These are phyloP conservation scores for Anastatica hierochuntica DNA, from an alignment of 345 rosid species.

Conservation along the genomic window DNA sequence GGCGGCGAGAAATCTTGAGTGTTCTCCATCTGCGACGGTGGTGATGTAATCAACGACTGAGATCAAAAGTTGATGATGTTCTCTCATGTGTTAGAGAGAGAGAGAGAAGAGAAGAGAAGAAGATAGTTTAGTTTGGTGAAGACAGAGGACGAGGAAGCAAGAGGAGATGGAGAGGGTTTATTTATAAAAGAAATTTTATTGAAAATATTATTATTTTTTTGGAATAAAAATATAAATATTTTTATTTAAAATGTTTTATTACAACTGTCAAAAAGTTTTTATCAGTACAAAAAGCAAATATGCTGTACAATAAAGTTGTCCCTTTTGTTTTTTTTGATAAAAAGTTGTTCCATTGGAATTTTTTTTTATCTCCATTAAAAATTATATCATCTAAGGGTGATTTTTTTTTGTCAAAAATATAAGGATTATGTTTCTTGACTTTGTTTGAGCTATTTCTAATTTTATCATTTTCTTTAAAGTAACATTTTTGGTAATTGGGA, in stretches of 20 bases:
- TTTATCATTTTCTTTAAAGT: not conserved
- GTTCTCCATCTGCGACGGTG: conserved; percentile 58
- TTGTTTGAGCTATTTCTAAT: not conserved
- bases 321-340: conserved; percentile 17
- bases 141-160: not conserved
- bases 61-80: conserved; percentile 25
- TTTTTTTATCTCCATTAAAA: not conserved
- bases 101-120: not conserved
- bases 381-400: not conserved
- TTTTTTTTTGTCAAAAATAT: too few relatives aligned
- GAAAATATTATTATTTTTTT: too few relatives aligned
- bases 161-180: conserved; percentile 15
- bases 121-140: conserved; percentile 4
- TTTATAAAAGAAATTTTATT: conserved; percentile 16
- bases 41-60: conserved; percentile 23
- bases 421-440: too few relatives aligned
- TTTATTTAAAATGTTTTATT: not conserved
- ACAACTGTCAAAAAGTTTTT: conserved; percentile 12
- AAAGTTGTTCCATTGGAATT: not conserved
- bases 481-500: not conserved
- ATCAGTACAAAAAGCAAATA: conserved; percentile 23
- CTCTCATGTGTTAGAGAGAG: not conserved
- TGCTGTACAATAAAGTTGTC: conserved; percentile 32
- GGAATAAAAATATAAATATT: too few relatives aligned
- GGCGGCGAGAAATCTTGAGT: conserved; percentile 53